Conservation (phyloP, 352 stramenopile genomes). For the Globisporangium nodosum region DNA sequence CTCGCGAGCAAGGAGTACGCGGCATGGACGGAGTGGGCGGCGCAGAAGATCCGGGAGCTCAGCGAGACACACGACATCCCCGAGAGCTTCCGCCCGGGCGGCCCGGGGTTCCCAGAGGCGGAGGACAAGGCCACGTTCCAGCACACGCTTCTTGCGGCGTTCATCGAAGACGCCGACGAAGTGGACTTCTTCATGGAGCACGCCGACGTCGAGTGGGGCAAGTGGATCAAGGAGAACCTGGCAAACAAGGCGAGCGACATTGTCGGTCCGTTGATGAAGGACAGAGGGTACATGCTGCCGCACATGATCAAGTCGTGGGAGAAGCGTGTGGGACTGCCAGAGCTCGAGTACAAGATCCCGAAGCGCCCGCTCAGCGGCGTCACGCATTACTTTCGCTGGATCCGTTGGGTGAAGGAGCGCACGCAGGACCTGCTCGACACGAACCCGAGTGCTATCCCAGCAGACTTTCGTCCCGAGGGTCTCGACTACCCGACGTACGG, state of each 20-base stretch:
- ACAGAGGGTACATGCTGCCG: slow-evolving; percentile 56
- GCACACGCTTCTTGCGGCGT: slow-evolving; percentile 35
- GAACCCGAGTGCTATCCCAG: slow-evolving; percentile 25
- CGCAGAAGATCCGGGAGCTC: slow-evolving; percentile 25
- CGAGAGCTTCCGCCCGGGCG: slow-evolving; percentile 25
- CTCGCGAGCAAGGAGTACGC: slow-evolving; percentile 34
- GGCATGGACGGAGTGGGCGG: slow-evolving; percentile 46
- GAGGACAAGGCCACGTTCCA: slow-evolving; percentile 46
- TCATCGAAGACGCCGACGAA: slow-evolving; percentile 43
- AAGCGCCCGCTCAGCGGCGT: slow-evolving; percentile 42
- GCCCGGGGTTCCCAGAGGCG: slow-evolving; percentile 36
- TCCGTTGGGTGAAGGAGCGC: slow-evolving; percentile 64
- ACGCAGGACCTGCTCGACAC: slow-evolving; percentile 43
- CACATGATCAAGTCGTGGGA: slow-evolving; percentile 70
- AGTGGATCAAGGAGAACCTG: slow-evolving; percentile 47
- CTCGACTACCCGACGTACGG: slow-evolving; percentile 51
- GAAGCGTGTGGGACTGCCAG: slow-evolving; percentile 24
- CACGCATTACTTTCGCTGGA: slow-evolving; percentile 64
- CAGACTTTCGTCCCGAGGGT: slow-evolving; percentile 29
- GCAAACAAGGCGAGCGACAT: slow-evolving; percentile 35
- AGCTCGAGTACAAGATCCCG: slow-evolving; percentile 50
- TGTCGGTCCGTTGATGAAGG: slow-evolving; percentile 35
- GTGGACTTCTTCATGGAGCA: slow-evolving; percentile 55
- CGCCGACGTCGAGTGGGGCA: slow-evolving; percentile 39
- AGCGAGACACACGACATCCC: slow-evolving; percentile 22